Evolutionary conservation across 495 filamentous ascomycete species (phyloP).

Genomic region (Cudoniella acicularis): DNA sequence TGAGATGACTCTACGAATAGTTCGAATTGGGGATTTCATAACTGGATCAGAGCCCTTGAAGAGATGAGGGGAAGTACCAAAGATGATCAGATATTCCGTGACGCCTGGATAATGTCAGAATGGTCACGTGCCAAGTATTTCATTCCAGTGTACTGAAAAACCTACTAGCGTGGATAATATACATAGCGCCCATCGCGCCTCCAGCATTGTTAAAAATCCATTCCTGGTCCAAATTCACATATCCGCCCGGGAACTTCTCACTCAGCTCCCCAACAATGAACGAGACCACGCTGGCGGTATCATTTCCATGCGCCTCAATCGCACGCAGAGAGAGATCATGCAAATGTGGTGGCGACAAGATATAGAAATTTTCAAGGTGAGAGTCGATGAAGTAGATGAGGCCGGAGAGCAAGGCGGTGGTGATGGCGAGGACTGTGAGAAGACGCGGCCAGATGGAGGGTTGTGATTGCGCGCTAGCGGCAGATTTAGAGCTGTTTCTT

Average conservation of each 20-base stretch:
- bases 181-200: slow-evolving; percentile 87
- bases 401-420: slow-evolving; percentile 56
- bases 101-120: slow-evolving; percentile 31
- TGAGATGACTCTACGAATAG: no score
- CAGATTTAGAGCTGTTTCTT: neutral
- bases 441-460: slow-evolving; percentile 11
- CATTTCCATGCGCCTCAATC: slow-evolving; percentile 64
- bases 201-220: slow-evolving; percentile 79
- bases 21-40: no score
- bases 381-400: slow-evolving; percentile 62
- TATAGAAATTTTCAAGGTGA: slow-evolving; percentile 70
- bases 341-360: slow-evolving; percentile 66
- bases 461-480: neutral
- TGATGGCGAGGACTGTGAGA: slow-evolving; percentile 55
- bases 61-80: no score
- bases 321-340: slow-evolving; percentile 62
- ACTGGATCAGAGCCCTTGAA: no score
- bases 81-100: slow-evolving; percentile 80
- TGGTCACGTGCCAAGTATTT: neutral
- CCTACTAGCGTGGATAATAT: slow-evolving; percentile 76
- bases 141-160: neutral
- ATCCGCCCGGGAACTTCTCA: slow-evolving; percentile 37
- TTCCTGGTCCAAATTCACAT: slow-evolving; percentile 57
- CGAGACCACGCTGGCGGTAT: slow-evolving; percentile 64
- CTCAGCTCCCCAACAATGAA: slow-evolving; percentile 58